A percentile compares a stretch with the other conserved stretches of the same genome.
These are phyloP conservation scores for Begonia loranthoides DNA, from an alignment of 306 rosid genomes.

Conservation along the genomic window DNA sequence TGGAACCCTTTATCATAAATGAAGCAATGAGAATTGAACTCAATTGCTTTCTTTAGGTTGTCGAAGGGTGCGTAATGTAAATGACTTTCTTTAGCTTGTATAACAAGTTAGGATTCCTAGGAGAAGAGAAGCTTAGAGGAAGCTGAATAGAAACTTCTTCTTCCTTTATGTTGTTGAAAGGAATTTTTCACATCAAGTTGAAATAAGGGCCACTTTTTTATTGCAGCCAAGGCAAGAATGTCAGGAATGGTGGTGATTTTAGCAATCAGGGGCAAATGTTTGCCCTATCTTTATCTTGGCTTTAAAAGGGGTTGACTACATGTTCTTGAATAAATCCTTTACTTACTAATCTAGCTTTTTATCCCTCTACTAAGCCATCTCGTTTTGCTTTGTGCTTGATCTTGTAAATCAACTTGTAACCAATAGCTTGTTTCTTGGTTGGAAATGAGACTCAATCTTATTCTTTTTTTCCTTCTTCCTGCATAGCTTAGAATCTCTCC, in stretches of 20 bases:
- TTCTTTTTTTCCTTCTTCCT: neutral
- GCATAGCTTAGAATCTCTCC: neutral
- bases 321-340: neutral
- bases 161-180: constrained; percentile 4
- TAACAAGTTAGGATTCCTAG: neutral
- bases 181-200: constrained; percentile 5
- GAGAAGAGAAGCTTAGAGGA: constrained; percentile 3
- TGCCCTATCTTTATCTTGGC: constrained; percentile 2
- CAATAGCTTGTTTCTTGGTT: neutral
- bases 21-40: neutral
- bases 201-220: neutral
- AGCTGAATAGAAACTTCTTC: constrained; percentile 1
- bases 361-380: neutral
- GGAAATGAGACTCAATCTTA: neutral
- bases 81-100: neutral
- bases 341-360: neutral
- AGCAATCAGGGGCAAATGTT: neutral
- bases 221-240: neutral
- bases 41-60: neutral
- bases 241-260: neutral
- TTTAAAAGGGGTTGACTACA: neutral
- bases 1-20: neutral
- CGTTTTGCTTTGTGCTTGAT: neutral
- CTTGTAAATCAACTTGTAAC: no score
- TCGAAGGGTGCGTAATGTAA: neutral